Evolutionary conservation across 257 asterid genomes (phyloP), one percentile per base, ranked within the genome.

Genomic region (Rehmannia glutinosa): DNA sequence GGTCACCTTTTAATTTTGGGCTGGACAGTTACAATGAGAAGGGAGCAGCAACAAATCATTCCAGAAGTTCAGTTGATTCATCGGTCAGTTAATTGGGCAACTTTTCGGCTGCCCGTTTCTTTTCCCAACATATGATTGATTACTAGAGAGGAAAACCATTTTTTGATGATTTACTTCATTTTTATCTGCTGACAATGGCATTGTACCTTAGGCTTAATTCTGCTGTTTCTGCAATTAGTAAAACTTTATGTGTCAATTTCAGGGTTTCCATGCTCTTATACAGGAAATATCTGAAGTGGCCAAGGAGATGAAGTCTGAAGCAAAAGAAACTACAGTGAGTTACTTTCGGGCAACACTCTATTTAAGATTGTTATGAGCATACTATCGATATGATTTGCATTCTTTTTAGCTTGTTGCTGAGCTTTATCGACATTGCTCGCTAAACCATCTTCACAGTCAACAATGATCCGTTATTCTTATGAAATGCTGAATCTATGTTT

Each of bases 251-350:
- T 62, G 24, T 76, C 50, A 45, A 68, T 75, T 78, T 65, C 85
- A 93, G 99, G 95, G 75, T 61, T 87, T 93, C 66, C 87, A 83
- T 63, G 72, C 84, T 71, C 87, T 93, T 46, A 70, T 93, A 56
- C 81, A 85, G 86, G 89, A 88, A 49, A 71, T 88, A 65, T 82
- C 78, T 17, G 21, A 71, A 67, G 65, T 67, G 45, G 43, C 67
- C 51, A 65, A 67, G 9, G 72, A 61, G 63, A 50, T 52, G 62
- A 78, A 80, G 25, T 64, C 83, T 71, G 80, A 73, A 63, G 76
- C 69, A 62, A 43, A 68, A 32, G 80, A 74, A 70, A 69, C 75
- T 41, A 73, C 64, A 83, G 97, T 93, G 35, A 66, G 81, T 62
- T 32, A 71, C 63, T 47, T 10, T 30, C 10, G 4, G 9, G 36